Evolutionary conservation across 306 rosid species (phyloP).

Genomic region (Quercus berberidifolia): DNA sequence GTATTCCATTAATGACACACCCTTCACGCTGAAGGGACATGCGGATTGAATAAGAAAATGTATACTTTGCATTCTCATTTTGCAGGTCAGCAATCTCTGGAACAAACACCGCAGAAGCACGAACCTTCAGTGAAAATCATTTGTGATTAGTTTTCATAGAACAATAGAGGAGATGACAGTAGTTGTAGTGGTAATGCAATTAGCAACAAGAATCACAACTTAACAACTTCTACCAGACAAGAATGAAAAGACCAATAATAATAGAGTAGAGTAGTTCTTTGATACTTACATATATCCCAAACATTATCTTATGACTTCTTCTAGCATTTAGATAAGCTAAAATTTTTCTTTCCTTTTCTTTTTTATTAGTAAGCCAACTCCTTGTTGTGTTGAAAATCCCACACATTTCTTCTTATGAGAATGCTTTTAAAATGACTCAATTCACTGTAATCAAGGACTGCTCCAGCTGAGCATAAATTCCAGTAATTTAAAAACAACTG

Average conservation of each 20-base stretch:
- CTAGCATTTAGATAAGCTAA: neutral
- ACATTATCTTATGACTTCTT: neutral
- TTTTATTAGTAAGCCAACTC: too few species aligned
- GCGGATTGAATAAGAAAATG: constrained; percentile 74
- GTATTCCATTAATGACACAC: constrained; percentile 53
- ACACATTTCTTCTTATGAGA: neutral
- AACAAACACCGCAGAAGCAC: constrained; percentile 70
- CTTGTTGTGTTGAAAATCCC: too few species aligned
- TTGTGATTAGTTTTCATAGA: constrained; percentile 20
- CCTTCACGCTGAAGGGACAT: constrained; percentile 75
- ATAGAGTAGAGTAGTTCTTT: neutral
- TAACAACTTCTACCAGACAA: neutral
- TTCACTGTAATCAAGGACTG: neutral
- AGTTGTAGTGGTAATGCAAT: neutral
- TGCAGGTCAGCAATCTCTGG: constrained; percentile 54
- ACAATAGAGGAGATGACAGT: neutral
- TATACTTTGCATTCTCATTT: constrained; percentile 33
- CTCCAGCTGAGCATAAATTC: neutral
- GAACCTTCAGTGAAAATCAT: constrained; percentile 48
- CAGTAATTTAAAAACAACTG: neutral
- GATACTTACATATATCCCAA: neutral
- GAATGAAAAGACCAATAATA: neutral
- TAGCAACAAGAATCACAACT: neutral
- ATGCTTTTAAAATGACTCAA: neutral
- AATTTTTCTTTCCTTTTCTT: neutral